These are phyloP conservation scores for Hypoxylon cercidicola DNA, from an alignment of 495 filamentous ascomycete genomes.

Conservation along the genomic window DNA sequence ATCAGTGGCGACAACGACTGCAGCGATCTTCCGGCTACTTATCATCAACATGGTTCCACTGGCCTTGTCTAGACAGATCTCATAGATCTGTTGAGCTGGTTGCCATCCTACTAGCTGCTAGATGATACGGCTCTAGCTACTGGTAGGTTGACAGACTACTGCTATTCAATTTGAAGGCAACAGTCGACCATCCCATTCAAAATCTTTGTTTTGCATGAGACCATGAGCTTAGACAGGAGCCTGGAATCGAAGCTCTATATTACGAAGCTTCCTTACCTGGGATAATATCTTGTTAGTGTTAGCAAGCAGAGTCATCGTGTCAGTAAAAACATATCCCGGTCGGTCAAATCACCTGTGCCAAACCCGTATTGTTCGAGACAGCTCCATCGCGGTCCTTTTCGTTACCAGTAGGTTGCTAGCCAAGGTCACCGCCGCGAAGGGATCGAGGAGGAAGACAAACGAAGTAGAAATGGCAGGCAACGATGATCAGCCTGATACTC, in stretches of 20 bases:
- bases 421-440: neutral
- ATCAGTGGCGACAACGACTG: conserved; percentile 32
- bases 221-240: conserved; percentile 16
- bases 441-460: neutral
- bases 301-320: neutral
- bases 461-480: conserved; percentile 27
- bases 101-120: conserved; percentile 4
- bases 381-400: neutral
- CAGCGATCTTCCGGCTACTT: conserved; percentile 21
- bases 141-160: neutral
- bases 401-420: too few relatives aligned
- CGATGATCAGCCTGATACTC: conserved; percentile 16
- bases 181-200: too few relatives aligned
- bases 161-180: neutral
- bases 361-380: neutral
- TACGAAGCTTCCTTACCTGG: conserved; percentile 15
- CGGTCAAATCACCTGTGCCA: neutral
- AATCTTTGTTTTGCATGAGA: conserved; percentile 12
- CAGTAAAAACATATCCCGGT: neutral
- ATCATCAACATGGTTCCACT: conserved; percentile 29
- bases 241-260: conserved; percentile 17
- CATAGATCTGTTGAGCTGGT: conserved; percentile 29
- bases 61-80: conserved; percentile 20
- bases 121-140: conserved; percentile 13
- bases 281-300: conserved; percentile 4